Percentiles rank a stretch among this genome's conserved stretches.
These are phyloP conservation scores for Mortierella sp. DNA, from an alignment of 371 early-diverging fungal genomes.

Conservation along the genomic window DNA sequence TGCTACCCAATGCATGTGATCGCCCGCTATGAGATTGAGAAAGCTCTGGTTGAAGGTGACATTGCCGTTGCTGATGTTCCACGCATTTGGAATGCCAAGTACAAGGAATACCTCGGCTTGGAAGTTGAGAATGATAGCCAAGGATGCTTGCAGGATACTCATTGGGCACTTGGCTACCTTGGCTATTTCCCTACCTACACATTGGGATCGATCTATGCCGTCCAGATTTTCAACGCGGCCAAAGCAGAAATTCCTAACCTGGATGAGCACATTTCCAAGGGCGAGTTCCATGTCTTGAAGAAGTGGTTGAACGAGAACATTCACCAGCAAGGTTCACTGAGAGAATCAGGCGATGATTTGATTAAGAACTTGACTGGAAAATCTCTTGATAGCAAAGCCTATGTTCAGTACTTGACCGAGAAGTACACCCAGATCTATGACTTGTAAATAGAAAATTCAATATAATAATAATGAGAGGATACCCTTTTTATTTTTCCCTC, in stretches of 20 bases:
- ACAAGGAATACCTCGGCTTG: conserved; percentile 59
- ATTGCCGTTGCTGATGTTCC: conserved; percentile 58
- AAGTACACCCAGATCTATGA: no score
- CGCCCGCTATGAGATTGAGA: conserved; percentile 59
- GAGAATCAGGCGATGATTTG: conserved; percentile 56
- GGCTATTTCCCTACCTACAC: conserved; percentile 61
- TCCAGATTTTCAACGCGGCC: conserved; percentile 48
- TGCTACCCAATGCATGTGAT: conserved; percentile 59
- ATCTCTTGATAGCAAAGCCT: conserved; percentile 41
- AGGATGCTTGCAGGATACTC: conserved; percentile 59
- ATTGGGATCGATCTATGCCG: conserved; percentile 56
- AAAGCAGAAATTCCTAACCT: conserved; percentile 49
- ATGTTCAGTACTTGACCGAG: no score
- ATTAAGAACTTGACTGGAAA: conserved; percentile 51
- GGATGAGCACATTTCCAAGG: conserved; percentile 48
- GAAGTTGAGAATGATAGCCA: conserved; percentile 42
- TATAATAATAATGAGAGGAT: no score
- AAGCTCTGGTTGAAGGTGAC: conserved; percentile 53
- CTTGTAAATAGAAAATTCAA: neutral
- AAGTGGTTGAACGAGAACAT: conserved; percentile 58
- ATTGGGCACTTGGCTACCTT: conserved; percentile 52
- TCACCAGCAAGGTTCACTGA: conserved; percentile 56
- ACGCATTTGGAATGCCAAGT: conserved; percentile 57
- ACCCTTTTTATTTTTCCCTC: no score
- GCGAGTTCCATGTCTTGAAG: conserved; percentile 55